Conservation (phyloP, 2,329 filamentous ascomycete species). For the Rugonectria rugulosa region DNA sequence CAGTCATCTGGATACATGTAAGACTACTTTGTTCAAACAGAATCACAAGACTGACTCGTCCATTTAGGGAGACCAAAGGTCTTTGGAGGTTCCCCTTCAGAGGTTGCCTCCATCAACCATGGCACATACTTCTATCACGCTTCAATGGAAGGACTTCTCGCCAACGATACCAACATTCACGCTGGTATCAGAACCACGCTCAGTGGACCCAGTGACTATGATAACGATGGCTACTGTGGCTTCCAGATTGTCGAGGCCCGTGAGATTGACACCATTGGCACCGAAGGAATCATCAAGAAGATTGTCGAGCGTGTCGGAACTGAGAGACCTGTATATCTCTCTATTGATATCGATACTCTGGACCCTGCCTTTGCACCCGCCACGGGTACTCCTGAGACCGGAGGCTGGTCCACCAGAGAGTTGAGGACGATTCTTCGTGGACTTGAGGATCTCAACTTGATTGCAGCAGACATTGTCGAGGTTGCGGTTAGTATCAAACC, state of each 20-base stretch:
- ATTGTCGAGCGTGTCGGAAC: slow-evolving; percentile 79
- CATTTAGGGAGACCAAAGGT: slow-evolving; percentile 81
- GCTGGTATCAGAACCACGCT: slow-evolving; percentile 86
- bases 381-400: slow-evolving; percentile 78
- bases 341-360: slow-evolving; percentile 84
- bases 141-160: slow-evolving; percentile 76
- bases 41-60: slow-evolving; percentile 19
- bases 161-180: slow-evolving; percentile 87
- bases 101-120: slow-evolving; percentile 82
- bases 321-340: slow-evolving; percentile 78
- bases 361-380: slow-evolving; percentile 83
- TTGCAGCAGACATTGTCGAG: slow-evolving; percentile 77
- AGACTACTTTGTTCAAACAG: slow-evolving; percentile 14
- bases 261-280: slow-evolving; percentile 60
- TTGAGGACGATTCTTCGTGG: slow-evolving; percentile 75
- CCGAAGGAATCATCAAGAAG: slow-evolving; percentile 78
- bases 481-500: slow-evolving; percentile 51
- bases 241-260: slow-evolving; percentile 81
- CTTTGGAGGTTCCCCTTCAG: slow-evolving; percentile 81
- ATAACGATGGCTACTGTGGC: slow-evolving; percentile 75
- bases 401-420: slow-evolving; percentile 78
- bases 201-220: slow-evolving; percentile 72
- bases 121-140: slow-evolving; percentile 92
- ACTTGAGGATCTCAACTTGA: slow-evolving; percentile 72
- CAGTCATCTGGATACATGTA: slow-evolving; percentile 73